Base-by-base conservation (phyloP, 306 rosid genomes). In the Morella rubra region DNA sequence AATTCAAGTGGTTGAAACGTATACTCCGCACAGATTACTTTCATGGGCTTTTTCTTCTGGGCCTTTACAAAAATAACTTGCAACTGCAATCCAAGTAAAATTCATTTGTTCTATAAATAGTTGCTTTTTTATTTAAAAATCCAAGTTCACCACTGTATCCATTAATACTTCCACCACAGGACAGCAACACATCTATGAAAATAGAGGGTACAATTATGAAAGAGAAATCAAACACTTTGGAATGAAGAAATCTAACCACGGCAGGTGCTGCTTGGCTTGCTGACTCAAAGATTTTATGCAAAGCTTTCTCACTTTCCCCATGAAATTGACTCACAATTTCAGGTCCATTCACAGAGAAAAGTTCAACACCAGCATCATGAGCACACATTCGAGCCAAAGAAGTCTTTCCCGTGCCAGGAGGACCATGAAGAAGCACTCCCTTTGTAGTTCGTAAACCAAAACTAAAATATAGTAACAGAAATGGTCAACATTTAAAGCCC, bases 371-470 rank as follows among this genome's bases (percentile, higher is more conserved):
- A 65, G 82, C 91, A 78, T 94, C 93, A 81, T 18, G 87, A 72
- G 87, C 90, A 83, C 96, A 94, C 72, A 89, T 59, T 44, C 45
- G 87, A 83, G 90, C 98, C 84, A 94, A 76, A 41, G 93, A 86
- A 83, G 98, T 89, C 85, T 94, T 94, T 82, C 98, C 98, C 13
- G 96, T 94, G 80, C 98, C 98, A 77, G 98, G 90, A 44, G 98
- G 95, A 44, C 98, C 97, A 76, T 89, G 97, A 75, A 94, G 96
- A 86, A 94, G 96, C 77, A 90, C 93, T 71, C 97, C 97, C 86
- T 91, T 92, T 20, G 92, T 89, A 74, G 86, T 79, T 84, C 87
- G 90, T 83, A 89, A 80, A 83, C 95, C 98, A 78, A 89, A 84
- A 76, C 96, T 94, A 85, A 78, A 82, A 69, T 70, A 69, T 70